phyloP scores from a whole-genome alignment of 108 stramenopile genomes.

The Seminavis robusta region DNA sequence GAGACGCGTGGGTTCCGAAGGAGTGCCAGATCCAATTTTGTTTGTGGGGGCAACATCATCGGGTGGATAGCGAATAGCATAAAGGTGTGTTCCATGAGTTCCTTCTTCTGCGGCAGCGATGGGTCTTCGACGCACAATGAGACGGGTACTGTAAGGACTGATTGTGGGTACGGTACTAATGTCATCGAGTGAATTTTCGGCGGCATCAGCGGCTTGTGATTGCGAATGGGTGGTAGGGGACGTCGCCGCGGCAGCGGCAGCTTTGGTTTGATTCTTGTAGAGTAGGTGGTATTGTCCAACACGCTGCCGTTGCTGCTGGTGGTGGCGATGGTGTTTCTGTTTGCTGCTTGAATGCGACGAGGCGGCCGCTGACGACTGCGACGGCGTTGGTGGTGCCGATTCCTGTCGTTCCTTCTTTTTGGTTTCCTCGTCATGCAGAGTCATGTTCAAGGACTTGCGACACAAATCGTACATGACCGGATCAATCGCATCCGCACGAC shows the following conservation, averaged over 20 bases:
- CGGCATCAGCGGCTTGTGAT: not conserved
- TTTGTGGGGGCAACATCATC: too few species aligned
- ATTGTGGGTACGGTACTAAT: not conserved
- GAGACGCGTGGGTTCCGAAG: not conserved
- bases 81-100: conserved; percentile 29
- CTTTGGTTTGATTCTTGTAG: conserved; percentile 20
- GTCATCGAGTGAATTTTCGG: not conserved
- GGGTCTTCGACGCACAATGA: conserved; percentile 29
- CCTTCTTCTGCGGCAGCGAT: conserved; percentile 21
- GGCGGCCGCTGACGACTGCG: too few species aligned
- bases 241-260: not conserved
- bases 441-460: too few species aligned
- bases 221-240: not conserved
- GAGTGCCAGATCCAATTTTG: conserved; percentile 10
- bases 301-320: too few species aligned
- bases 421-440: too few species aligned
- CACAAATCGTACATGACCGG: too few species aligned
- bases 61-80: conserved; percentile 45
- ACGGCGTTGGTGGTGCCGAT: too few species aligned
- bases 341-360: too few species aligned
- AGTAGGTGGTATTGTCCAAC: conserved; percentile 27
- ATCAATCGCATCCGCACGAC: too few species aligned
- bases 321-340: too few species aligned
- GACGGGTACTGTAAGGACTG: conserved; percentile 21
- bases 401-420: too few species aligned